phyloP scores from a whole-genome alignment of 345 rosid genomes.

The Pseudoturritis turrita region DNA sequence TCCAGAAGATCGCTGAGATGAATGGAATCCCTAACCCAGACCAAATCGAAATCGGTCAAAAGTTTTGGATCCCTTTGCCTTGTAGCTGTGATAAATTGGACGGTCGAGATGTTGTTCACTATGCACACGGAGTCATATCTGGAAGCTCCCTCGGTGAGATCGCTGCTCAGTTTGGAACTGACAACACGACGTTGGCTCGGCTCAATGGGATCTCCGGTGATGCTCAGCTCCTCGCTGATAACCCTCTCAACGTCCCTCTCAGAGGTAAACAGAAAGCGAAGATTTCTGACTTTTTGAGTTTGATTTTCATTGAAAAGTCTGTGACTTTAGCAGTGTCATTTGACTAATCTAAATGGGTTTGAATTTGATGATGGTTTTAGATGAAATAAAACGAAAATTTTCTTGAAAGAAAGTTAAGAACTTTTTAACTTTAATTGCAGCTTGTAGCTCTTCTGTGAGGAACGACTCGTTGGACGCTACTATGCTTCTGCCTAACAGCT shows the following conservation, averaged over 20 bases:
- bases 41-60: slow-evolving; percentile 31
- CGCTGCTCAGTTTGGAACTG: slow-evolving; percentile 43
- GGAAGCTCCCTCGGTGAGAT: slow-evolving; percentile 45
- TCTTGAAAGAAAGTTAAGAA: not conserved
- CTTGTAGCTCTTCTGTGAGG: slow-evolving; percentile 56
- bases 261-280: slow-evolving; percentile 30
- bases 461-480: slow-evolving; percentile 44
- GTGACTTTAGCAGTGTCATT: not conserved
- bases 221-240: slow-evolving; percentile 31
- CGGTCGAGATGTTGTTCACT: slow-evolving; percentile 46
- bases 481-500: slow-evolving; percentile 45
- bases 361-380: not conserved
- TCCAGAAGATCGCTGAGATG: slow-evolving; percentile 29
- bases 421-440: slow-evolving; percentile 35
- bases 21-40: slow-evolving; percentile 29
- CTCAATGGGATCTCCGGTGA: slow-evolving; percentile 42
- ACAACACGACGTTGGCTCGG: slow-evolving; percentile 23
- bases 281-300: not conserved
- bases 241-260: slow-evolving; percentile 55
- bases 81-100: slow-evolving; percentile 59
- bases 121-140: slow-evolving; percentile 45
- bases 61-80: slow-evolving; percentile 56
- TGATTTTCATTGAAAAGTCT: not conserved
- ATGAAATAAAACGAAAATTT: not conserved
- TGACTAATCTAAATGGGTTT: not conserved